Conservation (phyloP, 1,284 basidiomycete genomes). For the Serendipita sp. region DNA sequence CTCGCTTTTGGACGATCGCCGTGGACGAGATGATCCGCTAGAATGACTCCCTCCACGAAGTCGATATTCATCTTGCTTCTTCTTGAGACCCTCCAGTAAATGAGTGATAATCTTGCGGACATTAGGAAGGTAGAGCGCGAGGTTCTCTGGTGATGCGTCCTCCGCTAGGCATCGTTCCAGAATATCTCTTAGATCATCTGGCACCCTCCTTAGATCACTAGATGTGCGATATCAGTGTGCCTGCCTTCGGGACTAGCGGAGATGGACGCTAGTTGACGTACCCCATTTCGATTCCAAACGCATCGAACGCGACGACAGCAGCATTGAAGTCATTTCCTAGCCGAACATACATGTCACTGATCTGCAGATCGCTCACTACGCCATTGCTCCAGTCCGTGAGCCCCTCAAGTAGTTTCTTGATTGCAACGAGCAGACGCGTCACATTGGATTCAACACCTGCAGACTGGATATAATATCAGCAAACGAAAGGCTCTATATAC, state of each 20-base stretch:
- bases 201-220: constrained; percentile 81
- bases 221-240: constrained; percentile 8
- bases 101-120: constrained; percentile 90
- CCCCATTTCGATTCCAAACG: constrained; percentile 84
- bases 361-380: constrained; percentile 63
- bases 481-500: neutral
- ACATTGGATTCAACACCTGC: constrained; percentile 71
- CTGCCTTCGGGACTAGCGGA: constrained; percentile 6
- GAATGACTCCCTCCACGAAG: constrained; percentile 1
- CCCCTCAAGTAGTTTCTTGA: constrained; percentile 86
- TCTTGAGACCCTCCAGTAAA: constrained; percentile 79
- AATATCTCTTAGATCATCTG: constrained; percentile 75
- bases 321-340: constrained; percentile 96
- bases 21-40: constrained; percentile 5
- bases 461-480: neutral
- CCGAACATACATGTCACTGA: constrained; percentile 93
- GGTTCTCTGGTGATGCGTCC: constrained; percentile 72
- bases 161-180: constrained; percentile 86
- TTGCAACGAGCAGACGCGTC: constrained; percentile 85
- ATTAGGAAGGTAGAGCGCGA: constrained; percentile 80
- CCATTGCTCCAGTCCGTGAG: constrained; percentile 79
- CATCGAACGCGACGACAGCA: constrained; percentile 77
- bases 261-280: constrained; percentile 30
- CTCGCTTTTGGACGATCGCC: constrained; percentile 8
- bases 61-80: constrained; percentile 70